These are phyloP conservation scores for Diversispora epigaea DNA, from an alignment of 192 early-diverging fungal species.

Conservation along the genomic window DNA sequence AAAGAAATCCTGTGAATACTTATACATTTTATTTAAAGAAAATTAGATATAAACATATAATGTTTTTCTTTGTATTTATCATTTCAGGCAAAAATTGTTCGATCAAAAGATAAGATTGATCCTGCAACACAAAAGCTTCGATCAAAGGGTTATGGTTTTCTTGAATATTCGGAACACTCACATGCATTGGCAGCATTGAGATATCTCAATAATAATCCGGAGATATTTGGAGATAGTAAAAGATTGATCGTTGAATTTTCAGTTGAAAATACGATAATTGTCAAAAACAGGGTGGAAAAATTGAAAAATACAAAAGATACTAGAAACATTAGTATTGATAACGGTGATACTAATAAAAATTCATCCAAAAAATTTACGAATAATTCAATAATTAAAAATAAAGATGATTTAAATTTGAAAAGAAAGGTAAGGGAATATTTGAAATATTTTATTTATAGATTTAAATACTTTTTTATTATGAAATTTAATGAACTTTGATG, in stretches of 20 bases:
- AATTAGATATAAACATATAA: not conserved
- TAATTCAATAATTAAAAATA: no score
- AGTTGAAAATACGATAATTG: no score
- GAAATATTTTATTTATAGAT: no score
- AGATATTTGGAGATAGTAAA: conserved; percentile 63
- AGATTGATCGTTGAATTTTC: not conserved
- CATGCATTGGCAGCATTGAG: conserved; percentile 92
- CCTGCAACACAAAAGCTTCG: conserved; percentile 60
- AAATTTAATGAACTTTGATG: no score
- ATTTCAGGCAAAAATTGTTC: conserved; percentile 22
- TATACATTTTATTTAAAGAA: not conserved
- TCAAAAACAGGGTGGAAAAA: no score
- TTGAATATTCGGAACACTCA: conserved; percentile 84
- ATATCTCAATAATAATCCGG: conserved; percentile 83
- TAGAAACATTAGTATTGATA: no score
- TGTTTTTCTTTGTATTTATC: not conserved
- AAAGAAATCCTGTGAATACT: not conserved
- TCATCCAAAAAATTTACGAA: no score
- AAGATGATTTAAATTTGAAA: no score
- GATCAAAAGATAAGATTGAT: conserved; percentile 69
- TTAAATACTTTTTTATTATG: no score
- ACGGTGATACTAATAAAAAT: no score
- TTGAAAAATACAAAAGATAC: no score
- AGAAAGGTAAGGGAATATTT: no score
- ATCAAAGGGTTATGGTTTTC: conserved; percentile 89